Evolutionary conservation across 2,329 filamentous ascomycete genomes (phyloP), one percentile per base, ranked within the genome.

Genomic region (Fusarium nanum): DNA sequence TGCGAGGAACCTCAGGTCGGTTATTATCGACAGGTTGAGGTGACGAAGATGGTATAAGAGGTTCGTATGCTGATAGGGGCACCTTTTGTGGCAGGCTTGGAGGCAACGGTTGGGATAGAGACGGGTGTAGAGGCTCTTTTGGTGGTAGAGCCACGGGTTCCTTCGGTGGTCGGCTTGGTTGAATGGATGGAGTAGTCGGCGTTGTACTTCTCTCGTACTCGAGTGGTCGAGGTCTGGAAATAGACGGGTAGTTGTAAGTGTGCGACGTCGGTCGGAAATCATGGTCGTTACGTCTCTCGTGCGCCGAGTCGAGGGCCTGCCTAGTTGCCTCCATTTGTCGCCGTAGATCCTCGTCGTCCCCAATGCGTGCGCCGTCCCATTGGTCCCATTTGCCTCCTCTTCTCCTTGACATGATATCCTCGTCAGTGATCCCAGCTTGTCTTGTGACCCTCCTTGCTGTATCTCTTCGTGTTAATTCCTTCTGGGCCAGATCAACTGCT

Each of bases 401-500:
- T 12, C 89, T 83, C 42, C 88, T 85, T 54, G 82, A 81, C 60
- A 85, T 84, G 67, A 90, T 87, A 64, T 89, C 86, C 56, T 88
- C 85, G 50, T 85, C 83, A 1, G 85, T 82, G 3, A 89, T 82
- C 1, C 86, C 88, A 27, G 87, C 85, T 70, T 88, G 85, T 32
- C 86, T 84, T 27, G 85, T 87, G 13, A 85, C 86, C 68, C 83
- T 86, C 64, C 88, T 84, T 44, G 84, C 85, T 16, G 87, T 88
- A 73, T 92, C 90, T 70, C 93, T 85, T 44, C 92, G 85, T 59
- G 82, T 84, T 60, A 94, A 86, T 79, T 97, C 93, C 58, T 87
- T 87, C 67, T 91, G 89, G 1, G 93, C 93, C 30, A 97, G 79
- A 69, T 91, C 88, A 9, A 97, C 89, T 1, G 93, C 94, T 47